Evolutionary conservation across 2,329 filamentous ascomycete species (phyloP).

Genomic region (Lachnellula arida): DNA sequence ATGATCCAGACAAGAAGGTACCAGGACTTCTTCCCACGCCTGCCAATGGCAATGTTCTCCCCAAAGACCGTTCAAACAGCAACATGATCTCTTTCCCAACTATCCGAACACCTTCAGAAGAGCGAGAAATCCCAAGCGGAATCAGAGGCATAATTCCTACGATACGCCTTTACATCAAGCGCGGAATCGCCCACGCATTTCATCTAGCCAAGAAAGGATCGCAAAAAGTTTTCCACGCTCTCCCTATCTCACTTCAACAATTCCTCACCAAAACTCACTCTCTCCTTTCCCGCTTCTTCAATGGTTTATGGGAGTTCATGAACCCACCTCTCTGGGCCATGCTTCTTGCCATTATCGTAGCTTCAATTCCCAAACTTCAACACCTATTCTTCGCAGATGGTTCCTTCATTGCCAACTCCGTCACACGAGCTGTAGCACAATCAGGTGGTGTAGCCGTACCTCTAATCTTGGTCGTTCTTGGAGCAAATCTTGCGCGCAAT

Average conservation of each 20-base stretch:
- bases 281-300: slow-evolving; percentile 47
- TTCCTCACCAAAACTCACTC: slow-evolving; percentile 39
- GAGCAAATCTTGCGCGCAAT: slow-evolving; percentile 89
- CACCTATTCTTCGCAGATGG: slow-evolving; percentile 81
- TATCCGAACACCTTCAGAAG: slow-evolving; percentile 37
- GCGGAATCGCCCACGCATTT: slow-evolving; percentile 10
- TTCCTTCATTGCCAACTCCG: slow-evolving; percentile 87
- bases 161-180: slow-evolving; percentile 32
- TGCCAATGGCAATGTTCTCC: slow-evolving; percentile 21
- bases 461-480: slow-evolving; percentile 89
- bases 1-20: slow-evolving; percentile 33
- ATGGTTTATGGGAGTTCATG: slow-evolving; percentile 88
- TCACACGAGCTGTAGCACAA: slow-evolving; percentile 80
- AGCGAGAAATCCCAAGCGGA: slow-evolving; percentile 35
- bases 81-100: slow-evolving; percentile 61
- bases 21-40: slow-evolving; percentile 19
- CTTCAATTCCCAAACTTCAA: slow-evolving; percentile 80
- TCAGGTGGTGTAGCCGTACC: slow-evolving; percentile 90
- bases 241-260: slow-evolving; percentile 51
- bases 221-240: slow-evolving; percentile 37
- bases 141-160: slow-evolving; percentile 39
- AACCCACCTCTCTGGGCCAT: slow-evolving; percentile 98
- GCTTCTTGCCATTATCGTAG: slow-evolving; percentile 84
- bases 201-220: slow-evolving; percentile 13
- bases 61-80: slow-evolving; percentile 32